Conservation (phyloP, 345 rosid species). For the Dimocarpus longan region DNA sequence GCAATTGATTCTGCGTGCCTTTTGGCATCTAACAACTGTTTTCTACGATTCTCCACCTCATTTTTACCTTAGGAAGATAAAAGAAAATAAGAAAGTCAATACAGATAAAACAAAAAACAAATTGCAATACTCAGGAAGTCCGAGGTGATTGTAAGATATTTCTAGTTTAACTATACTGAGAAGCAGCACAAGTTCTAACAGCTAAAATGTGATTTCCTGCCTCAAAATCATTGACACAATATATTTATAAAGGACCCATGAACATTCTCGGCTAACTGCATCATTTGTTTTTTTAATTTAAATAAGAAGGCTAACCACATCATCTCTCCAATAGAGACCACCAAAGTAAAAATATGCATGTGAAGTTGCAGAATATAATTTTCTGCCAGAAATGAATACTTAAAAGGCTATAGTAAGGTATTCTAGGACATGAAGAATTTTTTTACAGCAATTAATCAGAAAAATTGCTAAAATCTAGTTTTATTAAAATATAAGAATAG, state of each 20-base stretch:
- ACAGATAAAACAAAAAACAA: neutral
- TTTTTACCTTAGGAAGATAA: constrained; percentile 62
- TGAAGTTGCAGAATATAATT: neutral
- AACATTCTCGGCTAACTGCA: neutral
- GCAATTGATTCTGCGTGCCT: constrained; percentile 79
- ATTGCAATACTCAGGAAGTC: neutral
- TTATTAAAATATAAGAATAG: neutral
- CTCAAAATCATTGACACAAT: neutral
- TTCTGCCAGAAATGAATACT: neutral
- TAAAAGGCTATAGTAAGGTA: neutral
- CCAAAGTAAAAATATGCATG: neutral
- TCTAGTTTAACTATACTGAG: neutral
- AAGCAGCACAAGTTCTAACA: neutral
- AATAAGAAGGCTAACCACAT: neutral
- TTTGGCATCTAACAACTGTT: constrained; percentile 69
- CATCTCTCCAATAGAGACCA: neutral
- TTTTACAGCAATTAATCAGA: neutral
- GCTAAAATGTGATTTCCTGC: neutral
- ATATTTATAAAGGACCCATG: neutral
- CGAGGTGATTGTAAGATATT: neutral
- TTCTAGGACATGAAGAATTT: neutral
- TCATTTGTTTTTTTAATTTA: neutral
- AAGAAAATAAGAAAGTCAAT: constrained; percentile 16
- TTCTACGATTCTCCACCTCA: constrained; percentile 54
- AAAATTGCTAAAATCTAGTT: neutral